phyloP scores from a whole-genome alignment of 2,329 filamentous ascomycete genomes.

The Talaromyces albobiverticillius region DNA sequence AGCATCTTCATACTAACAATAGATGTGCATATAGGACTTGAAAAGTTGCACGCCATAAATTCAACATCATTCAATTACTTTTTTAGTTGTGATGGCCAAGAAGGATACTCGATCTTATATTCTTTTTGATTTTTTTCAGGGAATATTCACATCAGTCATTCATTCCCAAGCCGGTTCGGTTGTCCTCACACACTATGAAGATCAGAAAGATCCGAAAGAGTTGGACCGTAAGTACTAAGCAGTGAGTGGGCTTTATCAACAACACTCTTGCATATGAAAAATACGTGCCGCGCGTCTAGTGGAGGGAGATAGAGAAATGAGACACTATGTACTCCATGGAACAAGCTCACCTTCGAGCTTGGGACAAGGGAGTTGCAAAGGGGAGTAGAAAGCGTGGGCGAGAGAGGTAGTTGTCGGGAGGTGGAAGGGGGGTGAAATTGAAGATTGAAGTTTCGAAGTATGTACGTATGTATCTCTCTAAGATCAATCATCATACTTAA shows the following conservation, averaged over 20 bases:
- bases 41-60: not conserved
- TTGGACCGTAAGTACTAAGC: not conserved
- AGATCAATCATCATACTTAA: not conserved
- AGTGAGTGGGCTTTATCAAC: not conserved
- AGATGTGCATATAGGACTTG: slow-evolving; percentile 9
- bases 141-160: not conserved
- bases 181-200: not conserved
- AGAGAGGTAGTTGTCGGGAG: not conserved
- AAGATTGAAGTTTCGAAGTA: not conserved
- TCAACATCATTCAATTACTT: not conserved
- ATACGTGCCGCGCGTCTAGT: not conserved
- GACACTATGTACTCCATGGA: not conserved
- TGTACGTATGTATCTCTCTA: not conserved
- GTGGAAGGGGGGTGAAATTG: not conserved
- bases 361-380: too few species aligned
- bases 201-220: not conserved
- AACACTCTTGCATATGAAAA: not conserved
- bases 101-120: not conserved
- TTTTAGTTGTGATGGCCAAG: not conserved
- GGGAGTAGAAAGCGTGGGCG: not conserved
- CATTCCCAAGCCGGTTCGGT: not conserved
- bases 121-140: not conserved
- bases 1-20: not conserved
- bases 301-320: too few species aligned
- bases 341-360: not conserved